Conservation (phyloP, 75 land plant genomes). For the Ceratopteris richardii region DNA sequence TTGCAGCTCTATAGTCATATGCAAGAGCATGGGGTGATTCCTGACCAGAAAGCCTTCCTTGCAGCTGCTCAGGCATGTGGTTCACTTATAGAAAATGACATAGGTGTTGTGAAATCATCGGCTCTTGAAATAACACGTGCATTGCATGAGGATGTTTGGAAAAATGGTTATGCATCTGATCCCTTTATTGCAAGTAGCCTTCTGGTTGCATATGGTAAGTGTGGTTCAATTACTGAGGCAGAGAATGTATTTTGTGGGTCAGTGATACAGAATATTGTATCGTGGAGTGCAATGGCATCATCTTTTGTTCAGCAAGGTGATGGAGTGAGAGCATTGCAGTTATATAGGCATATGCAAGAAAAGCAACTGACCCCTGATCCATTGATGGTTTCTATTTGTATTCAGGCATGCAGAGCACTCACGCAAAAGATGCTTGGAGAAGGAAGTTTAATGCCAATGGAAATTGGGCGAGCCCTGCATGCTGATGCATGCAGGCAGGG, state of each 20-base stretch:
- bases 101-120: background rate
- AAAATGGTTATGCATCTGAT: slow-evolving; percentile 14
- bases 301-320: slow-evolving; percentile 3
- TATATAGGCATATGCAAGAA: slow-evolving; percentile 11
- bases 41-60: slow-evolving; percentile 13
- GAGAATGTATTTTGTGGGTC: slow-evolving; percentile 12
- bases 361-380: slow-evolving; percentile 7
- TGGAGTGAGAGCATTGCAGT: slow-evolving; percentile 9
- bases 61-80: slow-evolving; percentile 24
- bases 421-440: background rate
- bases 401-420: slow-evolving; percentile 11
- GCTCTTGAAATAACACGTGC: slow-evolving; percentile 8
- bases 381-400: slow-evolving; percentile 3
- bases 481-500: slow-evolving; percentile 20
- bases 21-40: slow-evolving; percentile 18
- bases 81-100: background rate
- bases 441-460: background rate
- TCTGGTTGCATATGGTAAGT: slow-evolving; percentile 10
- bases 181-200: slow-evolving; percentile 9
- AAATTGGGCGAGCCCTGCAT: slow-evolving; percentile 21
- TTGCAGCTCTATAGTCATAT: slow-evolving; percentile 17
- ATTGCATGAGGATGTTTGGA: slow-evolving; percentile 8
- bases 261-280: background rate
- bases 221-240: slow-evolving; percentile 12
- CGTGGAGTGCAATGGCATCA: slow-evolving; percentile 18